Evolutionary conservation across 768 basidiomycete genomes (phyloP).

Genomic region (Lentinula boryana): DNA sequence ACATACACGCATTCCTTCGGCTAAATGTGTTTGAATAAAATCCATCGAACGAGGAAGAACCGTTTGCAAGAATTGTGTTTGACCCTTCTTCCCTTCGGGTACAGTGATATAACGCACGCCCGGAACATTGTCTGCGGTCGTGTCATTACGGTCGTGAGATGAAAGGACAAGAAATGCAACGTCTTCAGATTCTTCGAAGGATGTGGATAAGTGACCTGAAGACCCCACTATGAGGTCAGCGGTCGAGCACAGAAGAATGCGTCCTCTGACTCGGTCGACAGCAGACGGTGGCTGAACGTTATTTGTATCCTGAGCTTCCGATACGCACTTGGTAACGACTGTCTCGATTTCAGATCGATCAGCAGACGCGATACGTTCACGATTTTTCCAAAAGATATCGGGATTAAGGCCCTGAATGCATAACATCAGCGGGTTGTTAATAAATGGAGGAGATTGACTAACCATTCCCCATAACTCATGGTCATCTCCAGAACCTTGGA

Average conservation of each 20-base stretch:
- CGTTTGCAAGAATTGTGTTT: constrained; percentile 38
- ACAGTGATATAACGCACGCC: constrained; percentile 15
- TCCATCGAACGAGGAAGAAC: constrained; percentile 42
- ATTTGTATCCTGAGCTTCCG: neutral
- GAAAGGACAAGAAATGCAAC: constrained; percentile 25
- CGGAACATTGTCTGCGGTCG: neutral
- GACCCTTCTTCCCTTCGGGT: constrained; percentile 47
- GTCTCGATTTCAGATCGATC: constrained; percentile 43
- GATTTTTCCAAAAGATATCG: constrained; percentile 60
- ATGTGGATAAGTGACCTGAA: neutral
- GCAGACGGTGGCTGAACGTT: constrained; percentile 13
- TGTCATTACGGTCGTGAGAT: neutral
- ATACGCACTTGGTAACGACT: constrained; percentile 24
- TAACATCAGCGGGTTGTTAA: neutral
- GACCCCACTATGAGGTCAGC: constrained; percentile 17
- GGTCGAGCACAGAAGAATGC: constrained; percentile 32
- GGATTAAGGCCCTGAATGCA: constrained; percentile 67
- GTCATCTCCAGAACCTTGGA: constrained; percentile 94
- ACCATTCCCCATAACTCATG: constrained; percentile 89
- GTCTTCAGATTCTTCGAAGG: neutral
- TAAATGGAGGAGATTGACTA: constrained; percentile 3
- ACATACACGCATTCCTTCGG: constrained; percentile 30
- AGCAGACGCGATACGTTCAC: constrained; percentile 38
- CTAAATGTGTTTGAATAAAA: constrained; percentile 39
- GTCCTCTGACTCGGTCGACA: constrained; percentile 30